Evolutionary conservation across 768 basidiomycete genomes (phyloP), one percentile per base, ranked within the genome.

Genomic region (Lactarius sp.): DNA sequence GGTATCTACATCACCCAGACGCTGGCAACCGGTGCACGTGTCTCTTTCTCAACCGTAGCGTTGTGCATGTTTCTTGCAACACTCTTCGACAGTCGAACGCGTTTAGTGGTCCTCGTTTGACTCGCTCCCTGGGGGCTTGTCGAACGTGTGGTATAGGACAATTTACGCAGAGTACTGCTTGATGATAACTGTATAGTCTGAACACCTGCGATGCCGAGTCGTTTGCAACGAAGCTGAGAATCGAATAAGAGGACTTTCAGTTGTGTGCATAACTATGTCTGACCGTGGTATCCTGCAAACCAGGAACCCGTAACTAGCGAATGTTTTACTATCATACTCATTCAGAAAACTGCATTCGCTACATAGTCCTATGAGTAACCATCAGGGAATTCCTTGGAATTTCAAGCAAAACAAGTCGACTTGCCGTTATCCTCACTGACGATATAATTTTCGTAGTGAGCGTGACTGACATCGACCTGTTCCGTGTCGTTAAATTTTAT

Each of bases 1-100:
- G 57, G 52, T 50, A 34, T 54, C 27, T 36, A 49, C 34, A 52
- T 54, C 36, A 59, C 14, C 22, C 47, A 41, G 56, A 46, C 46
- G 27, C 52, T 49, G 57, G 46, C 57, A 53, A 59, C 46, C 52
- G 27, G 33, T 18, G 56, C 33, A 52, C n/a, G 4, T 44, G 34
- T 49, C 42, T 58, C 14, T 39, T 52, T 47, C 42, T 46, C 42
- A 36, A 46, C 18, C 55, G 41, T 34, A 34, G 44, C 27, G 37
- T n/a, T 44, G 46, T 49, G 47, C 39, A 31, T 52, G 49, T 51
- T 42, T 42, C 37, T 53, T 9, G 34, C 27, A 33, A 13, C 34
- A 34, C 42, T n/a, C 33, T 37, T 46, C 14, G 33, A 47, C 31
- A 22, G 4, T 37, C 36, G 61, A 62, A 36, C 51, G 34, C 31